Percentiles rank a stretch among this genome's conserved stretches.
These are phyloP conservation scores for Schizophyllum amplum DNA, from an alignment of 1,284 basidiomycete genomes.

Conservation along the genomic window DNA sequence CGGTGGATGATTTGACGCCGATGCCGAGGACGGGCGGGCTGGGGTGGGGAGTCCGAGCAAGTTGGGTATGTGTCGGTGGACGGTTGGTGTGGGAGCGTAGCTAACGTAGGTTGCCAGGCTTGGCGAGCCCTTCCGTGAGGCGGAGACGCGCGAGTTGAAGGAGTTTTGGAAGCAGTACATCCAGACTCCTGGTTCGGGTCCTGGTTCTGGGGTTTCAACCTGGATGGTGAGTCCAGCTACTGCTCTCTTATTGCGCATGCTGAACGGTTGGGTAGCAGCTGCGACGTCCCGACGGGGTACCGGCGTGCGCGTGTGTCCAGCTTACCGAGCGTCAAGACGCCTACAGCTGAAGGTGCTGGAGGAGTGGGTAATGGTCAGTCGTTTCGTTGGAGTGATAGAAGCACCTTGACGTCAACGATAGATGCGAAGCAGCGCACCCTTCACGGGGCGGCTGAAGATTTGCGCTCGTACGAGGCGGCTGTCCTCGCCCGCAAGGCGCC, in stretches of 20 bases:
- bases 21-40: background rate
- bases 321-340: conserved; percentile 61
- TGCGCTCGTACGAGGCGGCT: conserved; percentile 67
- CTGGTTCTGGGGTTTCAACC: background rate
- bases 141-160: conserved; percentile 48
- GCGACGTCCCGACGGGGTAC: conserved; percentile 19
- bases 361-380: background rate
- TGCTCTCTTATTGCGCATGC: background rate
- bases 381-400: background rate
- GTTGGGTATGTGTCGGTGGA: background rate
- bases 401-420: background rate
- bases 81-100: background rate
- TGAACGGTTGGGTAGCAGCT: conserved; percentile 10
- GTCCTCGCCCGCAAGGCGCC: conserved; percentile 59
- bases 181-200: conserved; percentile 40
- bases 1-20: background rate
- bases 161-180: conserved; percentile 74
- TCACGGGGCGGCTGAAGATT: conserved; percentile 43
- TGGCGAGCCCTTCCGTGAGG: conserved; percentile 26
- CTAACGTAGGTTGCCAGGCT: background rate
- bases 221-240: background rate
- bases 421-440: conserved; percentile 26
- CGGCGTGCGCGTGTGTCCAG: conserved; percentile 51
- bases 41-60: background rate
- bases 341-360: conserved; percentile 23